Evolutionary conservation across 2,329 filamentous ascomycete genomes (phyloP).

Genomic region (Pseudogymnoascus sp.): DNA sequence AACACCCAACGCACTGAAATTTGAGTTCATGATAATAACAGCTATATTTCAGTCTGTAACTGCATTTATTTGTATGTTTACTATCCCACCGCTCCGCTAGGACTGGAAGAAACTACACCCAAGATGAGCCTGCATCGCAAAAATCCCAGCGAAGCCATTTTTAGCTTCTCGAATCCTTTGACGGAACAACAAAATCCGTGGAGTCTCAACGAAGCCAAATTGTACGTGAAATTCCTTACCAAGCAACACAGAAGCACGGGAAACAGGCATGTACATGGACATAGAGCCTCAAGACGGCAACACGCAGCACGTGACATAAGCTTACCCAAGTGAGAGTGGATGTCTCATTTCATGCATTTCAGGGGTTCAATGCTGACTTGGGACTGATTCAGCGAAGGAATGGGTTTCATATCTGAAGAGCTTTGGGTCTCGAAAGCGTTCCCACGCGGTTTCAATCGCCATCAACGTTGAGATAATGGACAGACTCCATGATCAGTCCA

Average conservation of each 20-base stretch:
- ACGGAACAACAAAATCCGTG: not conserved
- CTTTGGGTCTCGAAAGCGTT: not conserved
- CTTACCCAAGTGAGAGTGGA: not conserved
- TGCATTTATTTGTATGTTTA: not conserved
- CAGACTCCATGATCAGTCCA: not conserved
- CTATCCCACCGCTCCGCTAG: not conserved
- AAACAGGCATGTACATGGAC: not conserved
- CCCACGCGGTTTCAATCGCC: not conserved
- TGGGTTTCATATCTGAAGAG: conserved; percentile 2
- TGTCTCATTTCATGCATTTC: conserved; percentile 4
- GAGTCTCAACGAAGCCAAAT: not conserved
- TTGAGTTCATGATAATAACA: not conserved
- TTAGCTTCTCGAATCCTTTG: not conserved
- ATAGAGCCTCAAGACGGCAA: not conserved
- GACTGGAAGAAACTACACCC: not conserved
- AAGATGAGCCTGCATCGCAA: not conserved
- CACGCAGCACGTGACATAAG: not conserved
- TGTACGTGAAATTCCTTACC: not conserved
- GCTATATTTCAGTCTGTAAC: not conserved
- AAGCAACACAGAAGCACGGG: not conserved
- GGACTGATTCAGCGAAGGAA: not conserved
- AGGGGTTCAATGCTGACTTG: not conserved
- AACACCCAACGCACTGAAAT: too few species aligned
- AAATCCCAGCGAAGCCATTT: not conserved
- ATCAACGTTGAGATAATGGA: not conserved